Evolutionary conservation across 805 yeast species (phyloP).

Genomic region (Wickerhamiella azyma): DNA sequence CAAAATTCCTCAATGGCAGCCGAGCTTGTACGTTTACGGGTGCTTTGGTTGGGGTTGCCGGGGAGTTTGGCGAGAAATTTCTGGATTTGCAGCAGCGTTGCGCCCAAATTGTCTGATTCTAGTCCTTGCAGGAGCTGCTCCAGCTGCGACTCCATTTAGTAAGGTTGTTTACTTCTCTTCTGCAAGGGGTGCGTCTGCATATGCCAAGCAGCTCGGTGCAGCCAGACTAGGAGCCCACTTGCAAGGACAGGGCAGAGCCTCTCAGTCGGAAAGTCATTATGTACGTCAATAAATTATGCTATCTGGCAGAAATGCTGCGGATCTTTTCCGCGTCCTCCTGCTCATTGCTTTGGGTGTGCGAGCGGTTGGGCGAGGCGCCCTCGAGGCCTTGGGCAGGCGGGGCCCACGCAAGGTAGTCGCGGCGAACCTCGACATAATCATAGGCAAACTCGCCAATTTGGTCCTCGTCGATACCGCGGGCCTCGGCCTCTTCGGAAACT

Average conservation of each 20-base stretch:
- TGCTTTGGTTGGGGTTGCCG: background rate
- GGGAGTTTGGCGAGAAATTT: background rate
- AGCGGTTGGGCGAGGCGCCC: background rate
- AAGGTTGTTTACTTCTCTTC: conserved; percentile 4
- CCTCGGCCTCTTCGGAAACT: conserved; percentile 74
- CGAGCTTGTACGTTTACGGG: background rate
- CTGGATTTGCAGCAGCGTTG: background rate
- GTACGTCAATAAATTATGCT: background rate
- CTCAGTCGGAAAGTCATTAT: background rate
- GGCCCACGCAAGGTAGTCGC: conserved; percentile 51
- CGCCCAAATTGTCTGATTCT: background rate
- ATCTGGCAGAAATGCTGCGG: background rate
- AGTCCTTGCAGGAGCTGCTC: background rate
- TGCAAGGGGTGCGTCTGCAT: background rate
- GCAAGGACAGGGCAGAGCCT: too few species aligned
- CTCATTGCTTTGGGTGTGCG: conserved; percentile 2
- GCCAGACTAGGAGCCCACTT: too few species aligned
- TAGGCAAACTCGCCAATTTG: conserved; percentile 98
- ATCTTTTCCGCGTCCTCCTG: conserved; percentile 3
- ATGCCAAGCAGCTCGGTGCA: too few species aligned
- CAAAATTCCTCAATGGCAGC: conserved; percentile 26
- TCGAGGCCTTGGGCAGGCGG: conserved; percentile 20
- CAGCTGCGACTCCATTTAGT: conserved; percentile 1
- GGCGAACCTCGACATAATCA: conserved; percentile 90
- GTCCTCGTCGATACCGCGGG: conserved; percentile 84